Percentiles rank a stretch among this genome's conserved stretches.
Conservation (phyloP, 768 basidiomycete species). For the Lentinula guzmanii region DNA sequence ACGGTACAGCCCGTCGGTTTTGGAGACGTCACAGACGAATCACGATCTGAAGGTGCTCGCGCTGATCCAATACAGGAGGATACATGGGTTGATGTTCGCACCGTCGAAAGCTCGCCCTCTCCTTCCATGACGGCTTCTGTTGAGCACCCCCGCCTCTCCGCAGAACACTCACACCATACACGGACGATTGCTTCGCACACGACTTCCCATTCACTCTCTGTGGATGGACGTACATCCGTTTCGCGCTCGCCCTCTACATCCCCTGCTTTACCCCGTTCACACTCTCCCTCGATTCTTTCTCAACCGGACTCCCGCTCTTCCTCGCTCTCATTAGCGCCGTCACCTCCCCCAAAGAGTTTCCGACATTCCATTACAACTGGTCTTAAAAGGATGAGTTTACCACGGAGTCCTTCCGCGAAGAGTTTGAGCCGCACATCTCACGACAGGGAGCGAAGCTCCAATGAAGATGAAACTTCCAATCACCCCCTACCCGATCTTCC, state of each 20-base stretch:
- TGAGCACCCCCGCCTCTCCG: conserved; percentile 11
- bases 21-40: not conserved
- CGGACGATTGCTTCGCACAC: conserved; percentile 10
- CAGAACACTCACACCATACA: conserved; percentile 9
- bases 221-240: conserved; percentile 1
- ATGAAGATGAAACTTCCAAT: not conserved
- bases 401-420: conserved; percentile 2
- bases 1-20: conserved; percentile 17
- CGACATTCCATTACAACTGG: conserved; percentile 39
- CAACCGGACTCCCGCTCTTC: not conserved
- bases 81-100: conserved; percentile 4
- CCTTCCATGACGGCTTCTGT: not conserved
- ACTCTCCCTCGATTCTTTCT: not conserved
- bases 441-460: not conserved
- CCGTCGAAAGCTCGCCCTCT: not conserved
- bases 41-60: not conserved
- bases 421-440: not conserved
- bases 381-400: conserved; percentile 40
- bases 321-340: not conserved
- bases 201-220: conserved; percentile 7
- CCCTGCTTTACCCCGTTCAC: conserved; percentile 5
- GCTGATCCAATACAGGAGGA: not conserved
- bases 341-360: conserved; percentile 43
- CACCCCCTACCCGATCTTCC: not conserved
- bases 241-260: conserved; percentile 14